phyloP scores from a whole-genome alignment of 208 protist genomes.

The Trypanosoma theileri region DNA sequence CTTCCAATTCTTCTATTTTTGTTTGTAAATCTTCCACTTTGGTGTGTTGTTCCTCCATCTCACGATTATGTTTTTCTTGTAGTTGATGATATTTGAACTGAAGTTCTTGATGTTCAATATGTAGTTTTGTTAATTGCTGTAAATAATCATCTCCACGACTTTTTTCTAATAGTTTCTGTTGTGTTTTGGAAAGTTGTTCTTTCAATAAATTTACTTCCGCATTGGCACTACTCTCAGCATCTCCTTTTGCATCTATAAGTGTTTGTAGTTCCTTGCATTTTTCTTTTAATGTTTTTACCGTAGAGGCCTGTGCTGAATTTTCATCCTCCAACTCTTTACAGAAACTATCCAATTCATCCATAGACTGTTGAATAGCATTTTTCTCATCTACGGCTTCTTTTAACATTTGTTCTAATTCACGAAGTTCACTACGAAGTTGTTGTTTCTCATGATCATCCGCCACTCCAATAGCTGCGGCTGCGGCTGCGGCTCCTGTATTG shows the following conservation, averaged over 20 bases:
- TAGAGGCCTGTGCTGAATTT: conserved; percentile 33
- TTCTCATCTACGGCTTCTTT: conserved; percentile 43
- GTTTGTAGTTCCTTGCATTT: conserved; percentile 40
- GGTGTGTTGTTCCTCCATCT: conserved; percentile 1
- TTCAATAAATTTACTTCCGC: conserved; percentile 42
- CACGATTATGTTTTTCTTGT: conserved; percentile 35
- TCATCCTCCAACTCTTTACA: conserved; percentile 69
- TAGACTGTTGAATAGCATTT: conserved; percentile 35
- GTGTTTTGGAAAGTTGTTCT: conserved; percentile 51
- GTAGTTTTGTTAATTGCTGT: conserved; percentile 56
- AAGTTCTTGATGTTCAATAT: conserved; percentile 68
- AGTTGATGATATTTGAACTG: conserved; percentile 51
- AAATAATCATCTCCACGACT: conserved; percentile 55
- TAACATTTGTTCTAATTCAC: conserved; percentile 39
- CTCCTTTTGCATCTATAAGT: conserved; percentile 41
- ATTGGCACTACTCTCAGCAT: conserved; percentile 26
- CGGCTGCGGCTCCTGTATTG: background rate
- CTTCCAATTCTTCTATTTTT: conserved; percentile 46
- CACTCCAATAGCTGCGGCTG: conserved; percentile 5
- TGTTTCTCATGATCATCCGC: conserved; percentile 31
- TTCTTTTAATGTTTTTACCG: conserved; percentile 39
- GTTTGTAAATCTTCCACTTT: conserved; percentile 35
- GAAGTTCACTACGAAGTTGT: conserved; percentile 26
- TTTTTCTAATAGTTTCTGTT: conserved; percentile 48
- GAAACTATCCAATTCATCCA: conserved; percentile 61